These are phyloP conservation scores for Funneliformis geosporum DNA, from an alignment of 192 early-diverging fungal species.

Conservation along the genomic window DNA sequence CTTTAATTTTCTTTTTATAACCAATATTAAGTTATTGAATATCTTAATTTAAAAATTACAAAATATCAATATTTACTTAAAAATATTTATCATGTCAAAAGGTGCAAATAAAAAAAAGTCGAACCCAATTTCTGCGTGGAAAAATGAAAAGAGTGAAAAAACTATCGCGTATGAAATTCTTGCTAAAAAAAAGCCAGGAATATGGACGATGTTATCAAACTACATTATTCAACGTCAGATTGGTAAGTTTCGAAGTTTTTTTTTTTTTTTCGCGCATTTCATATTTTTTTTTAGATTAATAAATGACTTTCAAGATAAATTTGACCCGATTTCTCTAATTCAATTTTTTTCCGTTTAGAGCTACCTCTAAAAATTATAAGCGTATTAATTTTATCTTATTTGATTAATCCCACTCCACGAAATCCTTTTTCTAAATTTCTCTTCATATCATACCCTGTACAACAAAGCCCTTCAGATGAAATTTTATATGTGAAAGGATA, in stretches of 20 bases:
- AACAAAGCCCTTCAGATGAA: background rate
- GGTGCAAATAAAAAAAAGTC: background rate
- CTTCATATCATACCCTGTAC: conserved; percentile 13
- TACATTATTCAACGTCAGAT: background rate
- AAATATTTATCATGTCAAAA: background rate
- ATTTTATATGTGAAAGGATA: conserved; percentile 54
- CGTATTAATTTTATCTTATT: background rate
- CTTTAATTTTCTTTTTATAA: too few relatives aligned
- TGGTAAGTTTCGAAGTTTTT: background rate
- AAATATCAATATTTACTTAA: background rate
- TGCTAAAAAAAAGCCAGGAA: background rate
- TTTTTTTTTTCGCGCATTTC: background rate
- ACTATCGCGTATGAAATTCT: background rate
- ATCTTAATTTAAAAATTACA: background rate
- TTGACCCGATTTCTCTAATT: background rate
- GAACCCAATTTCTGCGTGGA: background rate
- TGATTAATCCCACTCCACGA: background rate
- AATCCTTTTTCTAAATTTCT: conserved; percentile 28
- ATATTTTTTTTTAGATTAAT: background rate
- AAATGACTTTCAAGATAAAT: background rate
- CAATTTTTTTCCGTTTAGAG: background rate
- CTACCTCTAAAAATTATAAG: conserved; percentile 18
- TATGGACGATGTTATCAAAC: background rate
- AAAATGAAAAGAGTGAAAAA: background rate
- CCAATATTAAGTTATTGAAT: too few relatives aligned